Base-by-base conservation (phyloP, 1,284 basidiomycete genomes). In the Athelia sp. region DNA sequence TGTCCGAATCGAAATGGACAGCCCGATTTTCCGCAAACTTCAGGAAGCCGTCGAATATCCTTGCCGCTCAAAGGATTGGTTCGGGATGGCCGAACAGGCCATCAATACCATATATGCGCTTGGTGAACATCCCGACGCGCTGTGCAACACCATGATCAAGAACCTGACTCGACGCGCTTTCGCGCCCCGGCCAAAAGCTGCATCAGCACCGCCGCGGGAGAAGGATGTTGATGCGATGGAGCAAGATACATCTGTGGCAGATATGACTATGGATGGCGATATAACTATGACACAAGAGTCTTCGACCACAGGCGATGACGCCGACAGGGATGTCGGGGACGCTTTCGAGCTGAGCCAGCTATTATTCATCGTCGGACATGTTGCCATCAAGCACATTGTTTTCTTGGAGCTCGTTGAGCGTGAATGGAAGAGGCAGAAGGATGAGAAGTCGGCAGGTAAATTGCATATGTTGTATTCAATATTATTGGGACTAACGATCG, bases 351-450 rank as follows among this genome's bases (percentile, higher is more conserved):
- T 99, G 15, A 90, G 89, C 49, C 95, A 98, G 63, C 77, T 98
- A 17, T 73, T 99, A 6, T 99, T 98, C 63, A 79, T 92, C 36
- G 93, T 98, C 4, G 97, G 96, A 0, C 96, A 99, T 65, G 90
- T 97, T 17, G 93, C 94, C 4, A 91, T 99, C 69, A 98, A 98
- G 68, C 94, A 99, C 55, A 93, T 98, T 50, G 94, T 97, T 21
- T 97, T 93, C 64, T 81, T 99, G 26, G 96, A 99, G 67, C 76
- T 98, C 40, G 89, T 98, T n/a, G 96, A 99, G 68, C 76, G 95
- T 34, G 96, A 99, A 64, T 90, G 91, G 82, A 99, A 99, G 72
- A 76, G 94, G 14, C 87, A 96, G 66, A 98, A 98, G 70, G 93
- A 96, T 49, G 92, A 92, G 63, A 86, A 82, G 52, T 85, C 79